Evolutionary conservation across 169 alveolate genomes (phyloP).

Genomic region (Hammondia hammondi): DNA sequence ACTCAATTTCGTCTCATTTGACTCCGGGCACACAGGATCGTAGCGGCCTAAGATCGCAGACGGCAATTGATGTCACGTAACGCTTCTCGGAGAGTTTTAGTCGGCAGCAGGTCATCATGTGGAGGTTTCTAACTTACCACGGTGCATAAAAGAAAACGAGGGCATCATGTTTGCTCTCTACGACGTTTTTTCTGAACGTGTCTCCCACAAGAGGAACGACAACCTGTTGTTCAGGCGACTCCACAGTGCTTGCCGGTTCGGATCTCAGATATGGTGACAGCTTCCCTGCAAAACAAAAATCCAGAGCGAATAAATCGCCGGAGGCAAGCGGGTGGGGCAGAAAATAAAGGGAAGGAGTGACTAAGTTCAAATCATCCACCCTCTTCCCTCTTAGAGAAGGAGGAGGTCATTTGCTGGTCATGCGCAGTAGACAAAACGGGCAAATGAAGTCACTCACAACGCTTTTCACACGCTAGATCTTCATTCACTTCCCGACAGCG

Average conservation of each 20-base stretch:
- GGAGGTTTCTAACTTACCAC: background rate
- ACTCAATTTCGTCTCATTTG: no score
- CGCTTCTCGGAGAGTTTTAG: background rate
- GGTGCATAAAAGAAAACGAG: conserved; percentile 32
- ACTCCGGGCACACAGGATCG: background rate
- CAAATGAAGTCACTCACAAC: no score
- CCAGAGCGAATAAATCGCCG: no score
- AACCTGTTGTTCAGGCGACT: background rate
- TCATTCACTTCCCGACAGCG: no score
- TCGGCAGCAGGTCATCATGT: background rate
- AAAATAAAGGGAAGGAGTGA: no score
- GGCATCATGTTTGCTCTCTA: conserved; percentile 32
- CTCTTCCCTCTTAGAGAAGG: no score
- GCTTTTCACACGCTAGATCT: no score
- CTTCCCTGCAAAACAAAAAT: background rate
- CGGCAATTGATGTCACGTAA: background rate
- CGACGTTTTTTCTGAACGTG: background rate
- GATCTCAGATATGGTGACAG: conserved; percentile 13
- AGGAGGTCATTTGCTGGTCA: no score
- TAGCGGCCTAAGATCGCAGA: background rate
- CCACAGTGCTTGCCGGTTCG: conserved; percentile 16
- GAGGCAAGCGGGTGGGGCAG: no score
- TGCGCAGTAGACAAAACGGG: no score
- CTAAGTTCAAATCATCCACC: no score
- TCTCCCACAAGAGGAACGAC: conserved; percentile 25